These are phyloP conservation scores for Xylaria sp. DNA, from an alignment of 2,329 filamentous ascomycete species.

Conservation along the genomic window DNA sequence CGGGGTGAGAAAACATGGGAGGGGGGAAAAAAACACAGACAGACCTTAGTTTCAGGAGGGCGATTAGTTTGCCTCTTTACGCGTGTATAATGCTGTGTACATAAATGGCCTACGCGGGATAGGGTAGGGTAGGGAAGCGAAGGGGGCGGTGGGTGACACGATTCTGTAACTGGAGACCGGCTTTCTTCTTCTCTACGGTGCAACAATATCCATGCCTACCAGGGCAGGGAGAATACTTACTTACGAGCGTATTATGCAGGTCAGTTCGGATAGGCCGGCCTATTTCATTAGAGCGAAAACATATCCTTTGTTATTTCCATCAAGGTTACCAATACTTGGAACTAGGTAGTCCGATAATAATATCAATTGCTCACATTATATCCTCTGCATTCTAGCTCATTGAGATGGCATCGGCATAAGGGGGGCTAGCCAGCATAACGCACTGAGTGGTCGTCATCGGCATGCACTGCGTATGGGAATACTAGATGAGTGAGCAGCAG, in stretches of 20 bases:
- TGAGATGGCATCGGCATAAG: not conserved
- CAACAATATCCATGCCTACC: conserved; percentile 17
- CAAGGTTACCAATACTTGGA: not conserved
- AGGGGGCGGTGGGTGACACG: not conserved
- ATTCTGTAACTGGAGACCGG: not conserved
- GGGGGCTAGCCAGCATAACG: not conserved
- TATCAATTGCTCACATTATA: not conserved
- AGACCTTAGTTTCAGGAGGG: not conserved
- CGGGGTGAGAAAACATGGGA: conserved; percentile 7
- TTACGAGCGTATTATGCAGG: conserved; percentile 4
- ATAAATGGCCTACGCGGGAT: conserved; percentile 6
- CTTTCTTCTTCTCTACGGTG: conserved; percentile 3
- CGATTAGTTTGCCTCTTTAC: not conserved
- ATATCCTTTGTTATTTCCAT: not conserved
- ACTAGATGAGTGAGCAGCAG: not conserved
- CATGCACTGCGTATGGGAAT: conserved; percentile 1
- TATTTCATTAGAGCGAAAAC: conserved; percentile 26
- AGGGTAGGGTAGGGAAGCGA: not conserved
- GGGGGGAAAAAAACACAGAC: conserved; percentile 17
- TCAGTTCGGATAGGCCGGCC: conserved; percentile 7
- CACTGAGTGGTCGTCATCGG: conserved; percentile 1
- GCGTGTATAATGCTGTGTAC: conserved; percentile 26
- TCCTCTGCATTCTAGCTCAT: not conserved
- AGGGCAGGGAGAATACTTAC: not conserved
- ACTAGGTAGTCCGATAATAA: not conserved